Percentiles rank a stretch among this genome's conserved stretches.
phyloP scores from a whole-genome alignment of 371 early-diverging fungal species.

The Mucor racemosus region DNA sequence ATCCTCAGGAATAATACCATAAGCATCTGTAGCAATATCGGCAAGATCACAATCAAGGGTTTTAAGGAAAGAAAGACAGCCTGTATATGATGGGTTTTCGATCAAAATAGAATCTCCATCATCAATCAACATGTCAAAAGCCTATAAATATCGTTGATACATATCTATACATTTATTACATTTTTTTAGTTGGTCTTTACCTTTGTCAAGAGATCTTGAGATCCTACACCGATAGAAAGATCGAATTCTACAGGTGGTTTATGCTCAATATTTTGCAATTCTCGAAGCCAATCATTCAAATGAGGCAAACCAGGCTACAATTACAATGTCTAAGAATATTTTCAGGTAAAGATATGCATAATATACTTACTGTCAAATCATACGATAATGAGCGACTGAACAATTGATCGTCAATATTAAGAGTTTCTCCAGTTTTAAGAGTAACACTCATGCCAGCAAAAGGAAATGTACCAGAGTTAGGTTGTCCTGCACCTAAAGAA shows the following conservation, averaged over 20 bases:
- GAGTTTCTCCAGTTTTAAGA: slow-evolving; percentile 63
- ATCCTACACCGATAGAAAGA: slow-evolving; percentile 76
- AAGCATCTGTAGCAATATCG: slow-evolving; percentile 59
- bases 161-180: neutral
- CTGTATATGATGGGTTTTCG: slow-evolving; percentile 80
- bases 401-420: slow-evolving; percentile 49
- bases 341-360: neutral
- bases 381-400: slow-evolving; percentile 59
- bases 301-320: slow-evolving; percentile 66
- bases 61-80: slow-evolving; percentile 71
- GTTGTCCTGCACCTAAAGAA: slow-evolving; percentile 75
- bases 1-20: slow-evolving; percentile 58
- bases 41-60: slow-evolving; percentile 70
- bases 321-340: neutral
- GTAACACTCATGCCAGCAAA: slow-evolving; percentile 65
- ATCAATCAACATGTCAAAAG: slow-evolving; percentile 72
- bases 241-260: slow-evolving; percentile 62
- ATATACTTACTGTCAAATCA: slow-evolving; percentile 54
- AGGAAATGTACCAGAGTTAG: slow-evolving; percentile 75
- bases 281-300: slow-evolving; percentile 65
- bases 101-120: slow-evolving; percentile 70
- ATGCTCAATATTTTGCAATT: slow-evolving; percentile 68
- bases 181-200: slow-evolving; percentile 19
- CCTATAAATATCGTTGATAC: slow-evolving; percentile 32
- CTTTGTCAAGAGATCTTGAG: slow-evolving; percentile 79